A percentile compares a stretch with the other conserved stretches of the same genome.
These are phyloP conservation scores for Capronia epimyces DNA, from an alignment of 2,329 filamentous ascomycete genomes.

Conservation along the genomic window DNA sequence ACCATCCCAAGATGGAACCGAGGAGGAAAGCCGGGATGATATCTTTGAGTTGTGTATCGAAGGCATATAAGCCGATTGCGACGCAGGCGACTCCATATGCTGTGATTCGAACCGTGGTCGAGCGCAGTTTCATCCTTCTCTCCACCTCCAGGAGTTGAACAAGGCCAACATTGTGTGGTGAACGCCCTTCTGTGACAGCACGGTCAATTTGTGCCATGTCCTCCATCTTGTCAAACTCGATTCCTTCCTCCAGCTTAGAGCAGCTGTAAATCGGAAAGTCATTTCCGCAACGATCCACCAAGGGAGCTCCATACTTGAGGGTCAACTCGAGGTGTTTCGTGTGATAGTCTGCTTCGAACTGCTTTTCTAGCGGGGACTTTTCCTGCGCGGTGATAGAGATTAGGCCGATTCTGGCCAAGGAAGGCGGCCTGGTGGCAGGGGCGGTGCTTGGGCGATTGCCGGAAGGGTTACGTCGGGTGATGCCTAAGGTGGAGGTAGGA, in stretches of 20 bases:
- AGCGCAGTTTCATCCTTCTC: slow-evolving; percentile 51
- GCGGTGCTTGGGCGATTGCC: background rate
- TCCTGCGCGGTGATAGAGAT: background rate
- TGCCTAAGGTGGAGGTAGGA: background rate
- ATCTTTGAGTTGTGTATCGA: slow-evolving; percentile 69
- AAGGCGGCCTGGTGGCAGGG: background rate
- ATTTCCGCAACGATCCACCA: background rate
- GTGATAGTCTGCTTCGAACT: background rate
- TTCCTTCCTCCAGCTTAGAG: slow-evolving; percentile 24
- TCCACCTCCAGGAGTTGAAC: slow-evolving; percentile 49
- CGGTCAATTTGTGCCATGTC: slow-evolving; percentile 45
- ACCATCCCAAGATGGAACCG: slow-evolving; percentile 65
- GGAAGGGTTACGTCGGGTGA: background rate
- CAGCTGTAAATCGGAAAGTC: background rate
- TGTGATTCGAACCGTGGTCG: slow-evolving; percentile 50
- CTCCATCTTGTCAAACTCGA: slow-evolving; percentile 40
- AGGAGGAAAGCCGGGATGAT: slow-evolving; percentile 70
- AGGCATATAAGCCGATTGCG: slow-evolving; percentile 73
- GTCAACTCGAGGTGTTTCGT: background rate
- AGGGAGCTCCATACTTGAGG: background rate
- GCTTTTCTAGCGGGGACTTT: background rate
- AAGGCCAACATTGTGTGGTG: slow-evolving; percentile 43
- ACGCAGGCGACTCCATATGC: slow-evolving; percentile 71
- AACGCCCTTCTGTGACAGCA: slow-evolving; percentile 43
- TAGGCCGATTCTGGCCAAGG: background rate